Percentiles rank a stretch among this genome's conserved stretches.
These are phyloP conservation scores for Pythium guiyangense DNA, from an alignment of 352 stramenopile species.

Conservation along the genomic window DNA sequence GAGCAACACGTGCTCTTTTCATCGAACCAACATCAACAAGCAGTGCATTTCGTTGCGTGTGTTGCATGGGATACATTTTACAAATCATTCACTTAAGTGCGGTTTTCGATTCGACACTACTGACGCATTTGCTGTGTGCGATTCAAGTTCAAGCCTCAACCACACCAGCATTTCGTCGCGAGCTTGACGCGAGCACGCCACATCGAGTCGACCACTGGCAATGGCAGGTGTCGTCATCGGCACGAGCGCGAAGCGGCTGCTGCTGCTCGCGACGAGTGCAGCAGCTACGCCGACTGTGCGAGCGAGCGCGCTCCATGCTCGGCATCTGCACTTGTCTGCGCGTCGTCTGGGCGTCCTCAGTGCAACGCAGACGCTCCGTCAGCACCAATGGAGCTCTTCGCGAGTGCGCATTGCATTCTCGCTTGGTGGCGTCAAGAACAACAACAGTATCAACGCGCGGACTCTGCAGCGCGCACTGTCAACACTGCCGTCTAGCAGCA, in stretches of 20 bases:
- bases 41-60: not conserved
- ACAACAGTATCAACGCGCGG: constrained; percentile 11
- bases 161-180: no score
- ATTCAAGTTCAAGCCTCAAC: not conserved
- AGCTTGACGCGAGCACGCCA: no score
- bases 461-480: not conserved
- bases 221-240: constrained; percentile 1
- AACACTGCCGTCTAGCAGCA: constrained; percentile 5
- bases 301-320: not conserved
- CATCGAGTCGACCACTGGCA: not conserved
- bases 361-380: not conserved
- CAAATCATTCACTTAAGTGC: no score
- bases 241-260: constrained; percentile 3
- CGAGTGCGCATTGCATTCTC: not conserved
- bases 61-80: not conserved
- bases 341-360: constrained; percentile 1
- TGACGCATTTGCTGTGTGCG: no score
- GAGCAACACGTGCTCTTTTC: not conserved
- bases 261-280: not conserved
- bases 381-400: not conserved
- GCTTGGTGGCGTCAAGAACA: not conserved
- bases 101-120: no score
- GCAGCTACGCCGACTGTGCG: not conserved
- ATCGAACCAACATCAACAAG: not conserved
- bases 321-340: constrained; percentile 1